These are phyloP conservation scores for Physaria fendleri DNA, from an alignment of 345 rosid species.

Conservation along the genomic window DNA sequence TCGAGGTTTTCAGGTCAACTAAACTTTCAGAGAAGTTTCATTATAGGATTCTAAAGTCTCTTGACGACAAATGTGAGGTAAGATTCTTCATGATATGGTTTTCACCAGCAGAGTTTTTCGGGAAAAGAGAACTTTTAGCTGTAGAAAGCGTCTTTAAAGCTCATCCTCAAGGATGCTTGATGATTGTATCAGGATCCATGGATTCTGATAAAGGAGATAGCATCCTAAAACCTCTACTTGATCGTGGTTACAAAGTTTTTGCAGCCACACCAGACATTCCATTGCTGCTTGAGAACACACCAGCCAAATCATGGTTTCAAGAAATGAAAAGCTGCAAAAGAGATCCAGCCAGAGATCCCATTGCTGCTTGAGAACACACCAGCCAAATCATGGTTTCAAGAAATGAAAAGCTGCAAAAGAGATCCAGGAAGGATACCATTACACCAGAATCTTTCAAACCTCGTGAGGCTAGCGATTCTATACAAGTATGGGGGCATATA, in stretches of 20 bases:
- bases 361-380: slow-evolving; percentile 58
- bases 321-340: slow-evolving; percentile 48
- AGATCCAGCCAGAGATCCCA: slow-evolving; percentile 60
- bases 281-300: slow-evolving; percentile 52
- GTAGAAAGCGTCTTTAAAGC: slow-evolving; percentile 57
- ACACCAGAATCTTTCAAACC: slow-evolving; percentile 68
- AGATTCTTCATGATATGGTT: slow-evolving; percentile 87
- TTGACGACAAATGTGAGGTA: slow-evolving; percentile 41
- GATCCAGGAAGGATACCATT: slow-evolving; percentile 80
- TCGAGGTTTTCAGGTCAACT: slow-evolving; percentile 49
- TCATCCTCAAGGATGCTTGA: slow-evolving; percentile 59
- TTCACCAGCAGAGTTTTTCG: slow-evolving; percentile 44
- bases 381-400: slow-evolving; percentile 57
- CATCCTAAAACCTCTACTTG: slow-evolving; percentile 48
- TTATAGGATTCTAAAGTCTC: slow-evolving; percentile 42
- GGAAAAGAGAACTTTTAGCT: slow-evolving; percentile 47
- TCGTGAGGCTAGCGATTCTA: slow-evolving; percentile 53
- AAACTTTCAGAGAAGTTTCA: slow-evolving; percentile 43
- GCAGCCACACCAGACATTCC: slow-evolving; percentile 62
- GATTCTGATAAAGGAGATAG: slow-evolving; percentile 48
- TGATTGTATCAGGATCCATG: slow-evolving; percentile 59
- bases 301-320: slow-evolving; percentile 61
- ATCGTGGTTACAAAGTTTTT: slow-evolving; percentile 40
- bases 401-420: slow-evolving; percentile 47
- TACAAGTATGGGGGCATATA: slow-evolving; percentile 80